Evolutionary conservation across 805 yeast genomes (phyloP), one percentile per base, ranked within the genome.

Genomic region (Ogataea neopini): DNA sequence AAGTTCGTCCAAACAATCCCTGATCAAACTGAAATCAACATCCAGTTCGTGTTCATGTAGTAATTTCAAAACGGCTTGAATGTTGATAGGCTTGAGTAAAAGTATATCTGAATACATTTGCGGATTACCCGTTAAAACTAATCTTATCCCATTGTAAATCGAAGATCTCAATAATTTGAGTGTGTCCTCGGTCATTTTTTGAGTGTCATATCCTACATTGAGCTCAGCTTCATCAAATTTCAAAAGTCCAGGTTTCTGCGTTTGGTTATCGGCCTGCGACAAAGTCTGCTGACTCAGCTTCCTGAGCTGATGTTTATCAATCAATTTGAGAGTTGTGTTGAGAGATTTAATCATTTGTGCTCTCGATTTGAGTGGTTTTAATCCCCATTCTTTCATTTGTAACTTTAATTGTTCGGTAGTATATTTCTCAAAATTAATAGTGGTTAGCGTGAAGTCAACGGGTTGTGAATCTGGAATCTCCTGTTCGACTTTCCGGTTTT

Each of bases 341-440:
- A 71, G 56, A 1, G 64, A 49, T 26, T 63, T 56, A 9, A 71
- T 52, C 75, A 71, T 71, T 41, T 64, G 62, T 6, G 47, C 45
- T 44, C 65, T 61, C 7, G 68, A 59, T 51, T 57, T 64, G 6
- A 59, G 61, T 2, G 72, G 72, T 47, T 71, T 72, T 44, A 74
- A 51, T 1, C 71, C 74, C 74, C 74, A 71, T 17, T 54, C 58
- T 7, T 49, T 48, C 40, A 72, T 56, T 43, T 60, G 61, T 18
- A 50, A 48, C 33, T 53, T 61, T 22, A 62, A 41, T 35, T 56
- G 58, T 18, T 41, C 32, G 1, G 57, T 56, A 17, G 52, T 36
- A 41, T 45, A 54, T 25, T 49, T 52, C 7, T 49, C 51, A 28
- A 56, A 54, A 30, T 54, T 51, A 7, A 52, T 15, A 10, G 37